Conservation (phyloP, 805 yeast species). For the Diddensiella caesifluorescens region DNA sequence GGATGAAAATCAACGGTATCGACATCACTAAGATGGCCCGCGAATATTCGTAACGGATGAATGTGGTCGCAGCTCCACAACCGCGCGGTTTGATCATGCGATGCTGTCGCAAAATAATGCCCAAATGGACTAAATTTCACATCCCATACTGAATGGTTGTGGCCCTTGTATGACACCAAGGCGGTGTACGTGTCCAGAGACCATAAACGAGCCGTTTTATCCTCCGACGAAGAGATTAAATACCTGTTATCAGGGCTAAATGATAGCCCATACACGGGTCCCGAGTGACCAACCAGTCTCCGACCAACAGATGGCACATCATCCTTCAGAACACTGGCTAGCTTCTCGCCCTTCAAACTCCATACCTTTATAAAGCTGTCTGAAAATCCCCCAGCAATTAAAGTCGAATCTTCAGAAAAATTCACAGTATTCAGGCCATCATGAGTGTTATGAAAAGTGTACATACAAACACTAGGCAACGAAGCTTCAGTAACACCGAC, state of each 20-base stretch:
- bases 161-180: constrained; percentile 92
- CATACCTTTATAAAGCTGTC: constrained; percentile 87
- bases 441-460: constrained; percentile 93
- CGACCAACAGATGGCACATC: constrained; percentile 31
- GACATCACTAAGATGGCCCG: constrained; percentile 95
- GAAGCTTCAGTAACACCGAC: constrained; percentile 66
- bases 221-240: constrained; percentile 80
- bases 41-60: constrained; percentile 90
- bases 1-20: constrained; percentile 96
- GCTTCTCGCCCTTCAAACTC: constrained; percentile 88
- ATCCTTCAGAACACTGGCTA: constrained; percentile 38
- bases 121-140: constrained; percentile 92
- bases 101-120: constrained; percentile 96
- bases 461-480: constrained; percentile 94
- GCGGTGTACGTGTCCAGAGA: constrained; percentile 86
- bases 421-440: constrained; percentile 80
- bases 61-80: constrained; percentile 98
- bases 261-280: constrained; percentile 84
- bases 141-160: constrained; percentile 96
- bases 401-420: constrained; percentile 79
- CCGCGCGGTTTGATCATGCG: constrained; percentile 96
- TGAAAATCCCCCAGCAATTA: constrained; percentile 91
- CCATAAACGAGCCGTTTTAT: constrained; percentile 90
- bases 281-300: constrained; percentile 84
- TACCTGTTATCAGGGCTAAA: constrained; percentile 88